A percentile compares a stretch with the other conserved stretches of the same genome.
Evolutionary conservation across 305 asterid genomes (phyloP).

Genomic region (Galium porrigens): DNA sequence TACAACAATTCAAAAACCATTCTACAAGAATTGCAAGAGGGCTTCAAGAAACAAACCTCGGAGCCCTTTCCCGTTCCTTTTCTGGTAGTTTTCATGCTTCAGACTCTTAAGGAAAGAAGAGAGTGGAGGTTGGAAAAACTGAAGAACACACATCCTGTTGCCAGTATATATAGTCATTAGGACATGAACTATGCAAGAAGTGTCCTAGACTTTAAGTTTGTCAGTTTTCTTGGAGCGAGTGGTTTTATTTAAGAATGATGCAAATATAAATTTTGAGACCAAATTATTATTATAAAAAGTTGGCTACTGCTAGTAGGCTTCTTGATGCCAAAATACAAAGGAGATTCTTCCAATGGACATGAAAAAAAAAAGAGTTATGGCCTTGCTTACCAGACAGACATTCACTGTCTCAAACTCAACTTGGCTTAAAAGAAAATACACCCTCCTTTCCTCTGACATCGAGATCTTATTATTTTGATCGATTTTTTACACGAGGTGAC

Average conservation of each 20-base stretch:
- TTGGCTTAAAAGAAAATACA: slow-evolving; percentile 29
- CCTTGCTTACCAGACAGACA: slow-evolving; percentile 33
- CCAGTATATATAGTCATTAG: slow-evolving; percentile 11
- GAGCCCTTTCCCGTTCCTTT: slow-evolving; percentile 36
- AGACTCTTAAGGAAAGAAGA: slow-evolving; percentile 2
- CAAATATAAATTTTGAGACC: slow-evolving; percentile 5
- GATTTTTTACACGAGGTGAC: background rate
- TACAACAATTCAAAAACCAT: slow-evolving; percentile 14
- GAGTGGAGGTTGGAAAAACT: slow-evolving; percentile 1
- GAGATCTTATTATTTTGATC: background rate
- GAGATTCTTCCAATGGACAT: slow-evolving; percentile 40
- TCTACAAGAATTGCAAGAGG: background rate
- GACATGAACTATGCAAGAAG: slow-evolving; percentile 14
- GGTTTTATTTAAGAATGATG: slow-evolving; percentile 4
- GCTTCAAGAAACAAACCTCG: slow-evolving; percentile 30
- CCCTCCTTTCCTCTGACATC: background rate
- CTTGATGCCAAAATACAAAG: slow-evolving; percentile 27
- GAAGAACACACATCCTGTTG: slow-evolving; percentile 20
- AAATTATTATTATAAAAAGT: slow-evolving; percentile 13
- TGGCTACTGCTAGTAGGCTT: slow-evolving; percentile 25
- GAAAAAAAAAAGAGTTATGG: slow-evolving; percentile 50
- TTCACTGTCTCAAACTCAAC: slow-evolving; percentile 51
- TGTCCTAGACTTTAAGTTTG: slow-evolving; percentile 10
- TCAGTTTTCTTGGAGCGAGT: slow-evolving; percentile 19
- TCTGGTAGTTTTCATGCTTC: slow-evolving; percentile 28